phyloP scores from a whole-genome alignment of 1,139 yeast species.

The Meyerozyma sp. region DNA sequence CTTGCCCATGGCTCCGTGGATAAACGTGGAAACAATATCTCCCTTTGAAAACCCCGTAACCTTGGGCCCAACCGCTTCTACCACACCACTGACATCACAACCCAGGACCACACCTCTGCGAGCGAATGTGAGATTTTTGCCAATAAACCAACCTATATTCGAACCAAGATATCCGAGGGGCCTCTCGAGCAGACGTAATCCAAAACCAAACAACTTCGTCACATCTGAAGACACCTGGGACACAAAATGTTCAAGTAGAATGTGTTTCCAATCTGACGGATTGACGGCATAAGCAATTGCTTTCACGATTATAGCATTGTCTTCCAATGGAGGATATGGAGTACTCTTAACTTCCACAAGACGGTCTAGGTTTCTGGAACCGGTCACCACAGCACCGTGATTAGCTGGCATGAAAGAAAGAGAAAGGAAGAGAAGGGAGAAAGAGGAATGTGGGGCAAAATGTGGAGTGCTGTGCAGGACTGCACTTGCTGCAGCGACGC shows the following conservation, averaged over 20 bases:
- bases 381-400: background rate
- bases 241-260: background rate
- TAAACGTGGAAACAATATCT: slow-evolving; percentile 18
- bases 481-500: no score
- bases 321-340: slow-evolving; percentile 32
- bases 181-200: background rate
- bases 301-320: slow-evolving; percentile 46
- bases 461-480: no score
- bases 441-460: no score
- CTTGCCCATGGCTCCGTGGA: slow-evolving; percentile 15
- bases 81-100: slow-evolving; percentile 25
- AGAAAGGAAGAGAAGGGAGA: no score
- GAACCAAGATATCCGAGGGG: background rate
- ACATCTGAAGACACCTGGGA: background rate
- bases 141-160: background rate
- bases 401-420: background rate
- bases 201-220: background rate
- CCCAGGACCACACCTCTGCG: slow-evolving; percentile 13
- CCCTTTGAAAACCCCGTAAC: slow-evolving; percentile 19
- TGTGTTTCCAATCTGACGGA: slow-evolving; percentile 75
- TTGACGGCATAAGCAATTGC: slow-evolving; percentile 59
- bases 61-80: slow-evolving; percentile 21
- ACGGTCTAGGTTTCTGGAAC: background rate
- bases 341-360: slow-evolving; percentile 8
- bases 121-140: background rate